Conservation (phyloP, 129 eudicot genomes). For the Artemisia tridentata region DNA sequence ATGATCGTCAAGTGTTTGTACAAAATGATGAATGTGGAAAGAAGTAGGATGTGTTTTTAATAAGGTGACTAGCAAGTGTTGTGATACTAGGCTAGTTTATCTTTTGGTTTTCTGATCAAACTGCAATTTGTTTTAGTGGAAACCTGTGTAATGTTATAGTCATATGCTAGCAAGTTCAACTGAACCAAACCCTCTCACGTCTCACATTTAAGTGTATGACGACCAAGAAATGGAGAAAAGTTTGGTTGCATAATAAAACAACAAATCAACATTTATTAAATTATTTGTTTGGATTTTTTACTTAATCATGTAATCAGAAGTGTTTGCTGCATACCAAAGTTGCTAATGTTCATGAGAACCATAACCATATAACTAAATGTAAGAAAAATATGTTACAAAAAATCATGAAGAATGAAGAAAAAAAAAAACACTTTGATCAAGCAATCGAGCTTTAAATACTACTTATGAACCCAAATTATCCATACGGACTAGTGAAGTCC, state of each 20-base stretch:
- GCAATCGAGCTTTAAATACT: too few relatives aligned
- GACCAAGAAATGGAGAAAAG: background rate
- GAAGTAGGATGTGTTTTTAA: conserved; percentile 14
- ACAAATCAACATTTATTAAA: too few relatives aligned
- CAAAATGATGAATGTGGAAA: conserved; percentile 22
- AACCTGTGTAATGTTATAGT: conserved; percentile 17
- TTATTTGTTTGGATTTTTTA: too few relatives aligned
- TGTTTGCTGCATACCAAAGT: too few relatives aligned
- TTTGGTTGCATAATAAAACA: background rate
- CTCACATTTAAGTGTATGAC: background rate
- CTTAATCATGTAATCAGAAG: too few relatives aligned
- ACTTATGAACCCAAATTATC: too few relatives aligned
- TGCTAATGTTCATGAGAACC: too few relatives aligned
- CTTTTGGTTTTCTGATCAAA: conserved; percentile 2
- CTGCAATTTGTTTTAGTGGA: conserved; percentile 13
- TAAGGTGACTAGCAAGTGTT: conserved; percentile 6
- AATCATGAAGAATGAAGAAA: too few relatives aligned
- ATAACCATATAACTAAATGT: too few relatives aligned
- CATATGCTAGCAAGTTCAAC: conserved; percentile 16
- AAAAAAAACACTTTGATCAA: too few relatives aligned
- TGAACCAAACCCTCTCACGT: background rate
- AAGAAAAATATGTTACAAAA: too few relatives aligned
- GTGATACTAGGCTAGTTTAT: background rate
- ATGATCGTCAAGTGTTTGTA: conserved; percentile 20
- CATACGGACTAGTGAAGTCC: too few relatives aligned